phyloP scores from a whole-genome alignment of 352 stramenopile species.

The Phytophthora foliorum region DNA sequence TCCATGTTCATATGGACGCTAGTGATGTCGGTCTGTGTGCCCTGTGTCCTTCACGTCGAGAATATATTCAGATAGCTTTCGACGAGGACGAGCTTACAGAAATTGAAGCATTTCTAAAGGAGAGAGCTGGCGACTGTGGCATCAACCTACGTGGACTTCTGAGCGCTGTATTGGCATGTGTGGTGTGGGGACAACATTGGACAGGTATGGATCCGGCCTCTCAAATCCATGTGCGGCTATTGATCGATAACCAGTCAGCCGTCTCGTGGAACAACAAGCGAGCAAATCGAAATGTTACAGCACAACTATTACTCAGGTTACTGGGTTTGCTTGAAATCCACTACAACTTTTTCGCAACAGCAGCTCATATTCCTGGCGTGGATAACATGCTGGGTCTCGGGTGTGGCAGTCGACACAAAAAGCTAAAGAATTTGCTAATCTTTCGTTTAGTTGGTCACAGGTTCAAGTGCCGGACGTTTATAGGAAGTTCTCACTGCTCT shows the following conservation, averaged over 20 bases:
- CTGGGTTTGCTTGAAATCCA: conserved; percentile 1
- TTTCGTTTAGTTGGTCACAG: conserved; percentile 11
- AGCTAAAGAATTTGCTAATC: conserved; percentile 7
- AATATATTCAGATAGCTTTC: conserved; percentile 22
- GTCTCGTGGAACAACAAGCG: conserved; percentile 26
- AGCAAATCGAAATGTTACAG: not conserved
- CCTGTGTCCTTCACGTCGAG: conserved; percentile 2
- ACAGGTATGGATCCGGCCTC: not conserved
- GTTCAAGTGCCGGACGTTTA: not conserved
- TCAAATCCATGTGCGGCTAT: conserved; percentile 15
- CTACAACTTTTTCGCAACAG: conserved; percentile 15
- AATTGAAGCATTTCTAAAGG: not conserved
- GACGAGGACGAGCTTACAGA: not conserved
- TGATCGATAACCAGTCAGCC: conserved; percentile 30
- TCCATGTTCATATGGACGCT: conserved; percentile 23
- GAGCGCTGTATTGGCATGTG: conserved; percentile 19
- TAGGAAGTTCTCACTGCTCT: conserved; percentile 7
- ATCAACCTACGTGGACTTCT: conserved; percentile 32
- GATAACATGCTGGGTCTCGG: conserved; percentile 2
- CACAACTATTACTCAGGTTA: conserved; percentile 10
- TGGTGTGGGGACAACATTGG: conserved; percentile 6
- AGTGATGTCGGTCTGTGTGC: conserved; percentile 29
- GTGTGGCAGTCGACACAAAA: conserved; percentile 4
- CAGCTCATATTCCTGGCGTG: conserved; percentile 10
- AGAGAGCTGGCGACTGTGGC: conserved; percentile 6